Base-by-base conservation (phyloP, 768 basidiomycete species). In the Clavaria fumosa region DNA sequence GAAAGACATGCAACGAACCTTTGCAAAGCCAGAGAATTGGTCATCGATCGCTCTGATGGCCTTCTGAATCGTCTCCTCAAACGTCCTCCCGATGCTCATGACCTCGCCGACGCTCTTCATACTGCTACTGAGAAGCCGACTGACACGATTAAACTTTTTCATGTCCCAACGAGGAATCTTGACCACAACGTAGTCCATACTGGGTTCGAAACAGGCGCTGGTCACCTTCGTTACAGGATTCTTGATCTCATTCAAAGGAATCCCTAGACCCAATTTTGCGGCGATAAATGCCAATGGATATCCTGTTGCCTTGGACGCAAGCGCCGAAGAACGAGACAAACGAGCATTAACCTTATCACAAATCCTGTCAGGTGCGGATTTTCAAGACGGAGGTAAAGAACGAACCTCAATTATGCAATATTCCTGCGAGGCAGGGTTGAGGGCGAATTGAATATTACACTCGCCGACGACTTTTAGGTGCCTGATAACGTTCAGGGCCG, bases 31-130 rank as follows among this genome's bases (percentile, higher is more conserved):
- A 50, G 72, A 57, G 57, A 96, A 99, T 45, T 78, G 80, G 50
- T 95, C 93, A 53, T 97, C 95, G 48, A 99, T 95, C 3, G 89
- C 81, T 23, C 93, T 68, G 44, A 97, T 93, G 3, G 93, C 95
- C 62, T 99, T 97, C 58, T 97, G 93, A 39, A 97, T 80, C 1
- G 91, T 96, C 66, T 99, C 93, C 56, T 97, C 93, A 51, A 99
- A 99, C 4, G 90, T 95, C 48, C 93, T 67, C 10, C 93, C 93
- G 47, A 99, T 97, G 47, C 85, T 88, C 95, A 99, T 99, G 40
- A 99, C 93, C 59, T 99, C 93, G 19, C 93, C 93, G 5, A 99
- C 93, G 49, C 84, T 89, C 70, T 97, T 97, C 93, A 99, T 97
- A 59, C 84, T 88, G 48, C 82, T 86, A 57, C 86, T 88, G 34